Evolutionary conservation across 768 basidiomycete genomes (phyloP), one percentile per base, ranked within the genome.

Genomic region (Boletus sp.): DNA sequence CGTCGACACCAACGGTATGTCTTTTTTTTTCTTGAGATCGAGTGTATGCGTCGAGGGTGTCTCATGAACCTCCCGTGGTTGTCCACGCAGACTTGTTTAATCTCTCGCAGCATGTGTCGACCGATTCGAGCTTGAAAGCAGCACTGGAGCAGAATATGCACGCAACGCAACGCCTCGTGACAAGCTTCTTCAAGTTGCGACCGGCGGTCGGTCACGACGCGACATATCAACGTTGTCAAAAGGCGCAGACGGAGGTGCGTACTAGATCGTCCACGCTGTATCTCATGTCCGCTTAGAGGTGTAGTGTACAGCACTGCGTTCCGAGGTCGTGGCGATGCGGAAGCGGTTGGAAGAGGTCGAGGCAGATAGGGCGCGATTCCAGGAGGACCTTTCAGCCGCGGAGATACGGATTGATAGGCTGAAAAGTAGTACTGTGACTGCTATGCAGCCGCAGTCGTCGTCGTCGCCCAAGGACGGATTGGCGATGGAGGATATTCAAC

Each of bases 391-490:
- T 32, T 66, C 79, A 15, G 71, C 73, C 7, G 79, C 84, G 2
- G 85, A 90, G 69, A 84, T 75, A 55, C 84, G 85, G 24, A 71
- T 82, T 40, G 89, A 89, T 58, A 79, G 89, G 53, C 64, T 81
- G 29, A 78, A 75, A 58, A 88, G 86, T 61, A 73, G 73, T 45
- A 79, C 82, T 0, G 80, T 87, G 12, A 69, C 69, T 37, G 74
- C 76, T n/a, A 70, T 81, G 59, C 79, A 81, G 63, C 65, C 72
- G 24, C 77, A 72, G 54, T 62, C 74, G 48, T 62, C 75, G 20
- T 63, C 73, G 44, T 61, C 74, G 17, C 66, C 66, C 20, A 71
- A 67, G 51, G 65, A 69, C 37, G 78, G 74, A 50, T 65, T 42
- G 11, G 56, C 47, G 10, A 64, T 63, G 54, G 67, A 75, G 41